Evolutionary conservation across 768 basidiomycete species (phyloP).

Genomic region (Trametes meyenii): DNA sequence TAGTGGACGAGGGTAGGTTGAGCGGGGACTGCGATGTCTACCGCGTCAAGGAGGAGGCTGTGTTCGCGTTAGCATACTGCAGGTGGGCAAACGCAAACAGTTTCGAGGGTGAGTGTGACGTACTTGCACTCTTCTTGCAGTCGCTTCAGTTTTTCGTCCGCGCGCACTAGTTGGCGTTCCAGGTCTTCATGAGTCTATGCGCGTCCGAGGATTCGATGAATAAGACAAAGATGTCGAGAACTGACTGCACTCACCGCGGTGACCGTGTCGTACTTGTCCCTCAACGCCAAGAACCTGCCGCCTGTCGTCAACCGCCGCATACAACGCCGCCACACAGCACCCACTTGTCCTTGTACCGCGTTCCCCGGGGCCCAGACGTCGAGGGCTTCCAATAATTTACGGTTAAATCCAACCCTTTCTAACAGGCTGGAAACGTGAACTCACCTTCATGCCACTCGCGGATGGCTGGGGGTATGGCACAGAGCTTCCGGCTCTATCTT

Average conservation of each 20-base stretch:
- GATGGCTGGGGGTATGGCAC: constrained; percentile 6
- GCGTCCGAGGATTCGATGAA: not conserved
- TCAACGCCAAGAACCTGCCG: constrained; percentile 25
- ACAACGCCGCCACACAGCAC: not conserved
- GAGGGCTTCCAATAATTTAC: not conserved
- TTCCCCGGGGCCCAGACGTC: constrained; percentile 6
- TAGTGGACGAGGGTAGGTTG: constrained; percentile 33
- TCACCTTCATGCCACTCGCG: constrained; percentile 6
- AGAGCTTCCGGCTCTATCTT: constrained; percentile 7
- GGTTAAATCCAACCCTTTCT: not conserved
- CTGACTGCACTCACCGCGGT: constrained; percentile 16
- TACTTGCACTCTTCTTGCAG: constrained; percentile 37
- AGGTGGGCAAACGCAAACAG: not conserved
- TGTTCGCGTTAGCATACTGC: not conserved
- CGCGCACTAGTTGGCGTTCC: constrained; percentile 28
- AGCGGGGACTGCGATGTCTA: constrained; percentile 34
- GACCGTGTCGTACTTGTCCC: constrained; percentile 28
- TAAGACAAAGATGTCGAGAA: not conserved
- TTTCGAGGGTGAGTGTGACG: constrained; percentile 3
- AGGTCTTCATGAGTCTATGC: constrained; percentile 28
- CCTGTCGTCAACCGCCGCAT: not conserved
- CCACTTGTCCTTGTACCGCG: constrained; percentile 29
- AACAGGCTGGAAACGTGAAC: not conserved
- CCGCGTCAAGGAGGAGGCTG: constrained; percentile 35
- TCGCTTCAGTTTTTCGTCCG: constrained; percentile 31